Conservation (phyloP, 2,329 filamentous ascomycete genomes). For the Mycogone perniciosa region DNA sequence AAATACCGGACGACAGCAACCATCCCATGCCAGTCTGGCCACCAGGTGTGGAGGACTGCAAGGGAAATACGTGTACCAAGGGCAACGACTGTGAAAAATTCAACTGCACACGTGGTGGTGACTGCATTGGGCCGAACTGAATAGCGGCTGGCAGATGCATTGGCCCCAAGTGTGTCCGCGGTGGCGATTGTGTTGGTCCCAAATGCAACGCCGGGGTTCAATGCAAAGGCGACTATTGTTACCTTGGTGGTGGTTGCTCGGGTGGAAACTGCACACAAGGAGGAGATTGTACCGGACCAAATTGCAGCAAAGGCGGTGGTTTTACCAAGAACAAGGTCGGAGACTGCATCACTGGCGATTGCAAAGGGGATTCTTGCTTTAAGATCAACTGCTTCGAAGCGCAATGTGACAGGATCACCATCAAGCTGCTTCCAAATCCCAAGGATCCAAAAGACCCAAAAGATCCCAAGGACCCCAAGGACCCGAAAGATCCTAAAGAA, state of each 20-base stretch:
- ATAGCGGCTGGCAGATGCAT: conserved; percentile 2
- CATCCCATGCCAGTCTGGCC: neutral
- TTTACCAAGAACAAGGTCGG: neutral
- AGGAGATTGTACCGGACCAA: neutral
- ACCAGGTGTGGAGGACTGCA: neutral
- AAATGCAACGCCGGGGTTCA: conserved; percentile 1
- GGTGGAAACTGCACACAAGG: neutral
- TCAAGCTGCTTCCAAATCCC: conserved; percentile 1
- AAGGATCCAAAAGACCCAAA: too few relatives aligned
- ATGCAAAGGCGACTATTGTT: conserved; percentile 5
- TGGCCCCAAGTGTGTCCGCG: conserved; percentile 1
- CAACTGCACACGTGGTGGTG: conserved; percentile 6
- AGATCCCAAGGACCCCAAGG: too few relatives aligned
- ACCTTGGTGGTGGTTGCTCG: conserved; percentile 9
- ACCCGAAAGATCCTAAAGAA: too few relatives aligned
- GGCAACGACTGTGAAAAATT: neutral
- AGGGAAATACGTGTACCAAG: neutral
- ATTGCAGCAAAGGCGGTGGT: neutral
- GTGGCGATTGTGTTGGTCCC: conserved; percentile 7
- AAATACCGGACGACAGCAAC: neutral
- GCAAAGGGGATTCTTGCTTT: neutral
- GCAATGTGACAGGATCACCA: conserved; percentile 1
- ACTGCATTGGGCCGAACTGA: conserved; percentile 7
- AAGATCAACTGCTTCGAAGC: neutral
- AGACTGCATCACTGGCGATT: neutral